phyloP scores from a whole-genome alignment of 257 asterid species.

The Nyctanthes arbortristis region DNA sequence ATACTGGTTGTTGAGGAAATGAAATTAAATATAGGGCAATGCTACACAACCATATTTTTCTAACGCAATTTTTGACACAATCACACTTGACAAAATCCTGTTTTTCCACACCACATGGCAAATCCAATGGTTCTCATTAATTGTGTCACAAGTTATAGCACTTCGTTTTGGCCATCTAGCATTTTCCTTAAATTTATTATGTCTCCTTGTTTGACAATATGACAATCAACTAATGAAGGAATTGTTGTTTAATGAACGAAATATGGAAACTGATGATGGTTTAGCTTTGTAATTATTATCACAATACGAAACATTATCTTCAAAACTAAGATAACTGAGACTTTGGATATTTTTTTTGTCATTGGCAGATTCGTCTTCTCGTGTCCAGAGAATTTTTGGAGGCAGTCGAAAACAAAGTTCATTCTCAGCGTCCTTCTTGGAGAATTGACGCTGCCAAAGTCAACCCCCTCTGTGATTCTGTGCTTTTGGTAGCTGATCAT shows the following conservation, averaged over 20 bases:
- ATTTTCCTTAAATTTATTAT: too few relatives aligned
- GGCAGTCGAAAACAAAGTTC: conserved; percentile 77
- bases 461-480: conserved; percentile 70
- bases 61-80: too few relatives aligned
- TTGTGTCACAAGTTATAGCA: too few relatives aligned
- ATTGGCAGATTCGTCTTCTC: conserved; percentile 55
- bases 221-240: conserved; percentile 5
- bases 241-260: conserved; percentile 16
- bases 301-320: not conserved
- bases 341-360: conserved; percentile 13
- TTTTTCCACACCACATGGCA: too few relatives aligned
- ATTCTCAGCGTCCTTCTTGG: conserved; percentile 78
- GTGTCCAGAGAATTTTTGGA: conserved; percentile 86
- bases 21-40: not conserved
- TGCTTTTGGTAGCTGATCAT: conserved; percentile 82
- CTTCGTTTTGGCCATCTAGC: too few relatives aligned
- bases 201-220: conserved; percentile 14
- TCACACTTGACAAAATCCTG: too few relatives aligned
- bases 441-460: conserved; percentile 85
- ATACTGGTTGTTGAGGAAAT: not conserved
- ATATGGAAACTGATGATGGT: not conserved
- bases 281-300: conserved; percentile 5
- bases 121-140: too few relatives aligned
- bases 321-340: conserved; percentile 13
- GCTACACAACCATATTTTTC: too few relatives aligned